A percentile compares a stretch with the other conserved stretches of the same genome.
Evolutionary conservation across 1,284 basidiomycete genomes (phyloP).

Genomic region (Ceraceosorus guamensis): DNA sequence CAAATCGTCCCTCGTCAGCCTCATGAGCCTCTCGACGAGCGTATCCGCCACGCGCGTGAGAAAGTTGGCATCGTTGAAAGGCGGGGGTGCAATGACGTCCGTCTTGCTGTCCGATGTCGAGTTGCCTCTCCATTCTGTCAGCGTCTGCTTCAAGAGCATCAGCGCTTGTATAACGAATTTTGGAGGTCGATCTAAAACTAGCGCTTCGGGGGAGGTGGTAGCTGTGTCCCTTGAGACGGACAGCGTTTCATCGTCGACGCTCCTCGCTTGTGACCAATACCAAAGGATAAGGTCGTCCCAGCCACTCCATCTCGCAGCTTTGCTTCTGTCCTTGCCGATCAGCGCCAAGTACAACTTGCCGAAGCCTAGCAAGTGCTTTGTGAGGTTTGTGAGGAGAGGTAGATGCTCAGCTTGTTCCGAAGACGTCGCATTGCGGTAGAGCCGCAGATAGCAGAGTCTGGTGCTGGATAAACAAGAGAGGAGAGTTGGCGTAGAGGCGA

Average conservation of each 20-base stretch:
- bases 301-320: conserved; percentile 38
- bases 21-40: conserved; percentile 34
- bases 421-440: conserved; percentile 11
- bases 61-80: conserved; percentile 29
- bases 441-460: conserved; percentile 21
- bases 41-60: conserved; percentile 32
- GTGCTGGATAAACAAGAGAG: conserved; percentile 29
- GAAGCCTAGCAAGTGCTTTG: conserved; percentile 39
- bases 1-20: conserved; percentile 33
- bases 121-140: conserved; percentile 34
- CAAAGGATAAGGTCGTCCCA: conserved; percentile 43
- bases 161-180: conserved; percentile 42
- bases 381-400: conserved; percentile 16
- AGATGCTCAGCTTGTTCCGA: neutral
- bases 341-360: conserved; percentile 44
- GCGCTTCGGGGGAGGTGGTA: conserved; percentile 17
- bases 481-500: conserved; percentile 33
- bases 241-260: conserved; percentile 5
- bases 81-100: conserved; percentile 17
- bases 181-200: conserved; percentile 22
- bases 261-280: conserved; percentile 34
- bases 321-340: conserved; percentile 32
- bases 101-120: conserved; percentile 17
- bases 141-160: conserved; percentile 29
- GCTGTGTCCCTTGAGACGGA: conserved; percentile 8